These are phyloP conservation scores for Neonothopanus nambi DNA, from an alignment of 1,284 basidiomycete genomes.

Conservation along the genomic window DNA sequence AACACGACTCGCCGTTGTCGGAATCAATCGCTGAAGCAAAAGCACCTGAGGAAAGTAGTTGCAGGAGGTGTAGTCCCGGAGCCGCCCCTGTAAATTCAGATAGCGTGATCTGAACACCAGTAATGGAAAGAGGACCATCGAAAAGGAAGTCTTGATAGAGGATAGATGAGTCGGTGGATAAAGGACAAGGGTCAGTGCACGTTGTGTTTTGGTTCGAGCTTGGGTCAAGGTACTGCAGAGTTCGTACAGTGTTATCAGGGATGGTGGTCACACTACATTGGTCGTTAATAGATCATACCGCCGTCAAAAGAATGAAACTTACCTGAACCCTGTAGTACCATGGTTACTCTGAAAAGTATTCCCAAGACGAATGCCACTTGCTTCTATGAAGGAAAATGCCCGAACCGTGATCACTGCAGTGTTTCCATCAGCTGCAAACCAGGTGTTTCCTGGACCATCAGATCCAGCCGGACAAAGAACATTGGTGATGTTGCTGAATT, in stretches of 20 bases:
- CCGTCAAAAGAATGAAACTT: constrained; percentile 25
- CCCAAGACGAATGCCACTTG: constrained; percentile 82
- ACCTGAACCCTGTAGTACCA: constrained; percentile 88
- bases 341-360: constrained; percentile 85
- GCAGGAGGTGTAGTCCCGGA: constrained; percentile 85
- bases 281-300: constrained; percentile 4
- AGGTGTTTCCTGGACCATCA: constrained; percentile 82
- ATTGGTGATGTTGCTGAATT: constrained; percentile 71
- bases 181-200: constrained; percentile 71
- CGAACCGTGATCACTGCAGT: constrained; percentile 75
- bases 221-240: constrained; percentile 79
- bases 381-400: constrained; percentile 70
- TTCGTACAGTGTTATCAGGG: constrained; percentile 84
- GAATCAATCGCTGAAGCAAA: constrained; percentile 70
- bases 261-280: constrained; percentile 73
- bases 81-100: constrained; percentile 75
- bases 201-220: constrained; percentile 70
- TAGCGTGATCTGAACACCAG: constrained; percentile 83
- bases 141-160: constrained; percentile 92
- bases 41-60: constrained; percentile 89
- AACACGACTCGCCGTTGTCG: constrained; percentile 73
- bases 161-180: constrained; percentile 72
- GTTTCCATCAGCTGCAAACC: constrained; percentile 79
- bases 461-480: constrained; percentile 82
- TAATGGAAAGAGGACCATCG: constrained; percentile 58